These are phyloP conservation scores for Taphrina deformans DNA, from an alignment of 1,139 yeast species.

Conservation along the genomic window DNA sequence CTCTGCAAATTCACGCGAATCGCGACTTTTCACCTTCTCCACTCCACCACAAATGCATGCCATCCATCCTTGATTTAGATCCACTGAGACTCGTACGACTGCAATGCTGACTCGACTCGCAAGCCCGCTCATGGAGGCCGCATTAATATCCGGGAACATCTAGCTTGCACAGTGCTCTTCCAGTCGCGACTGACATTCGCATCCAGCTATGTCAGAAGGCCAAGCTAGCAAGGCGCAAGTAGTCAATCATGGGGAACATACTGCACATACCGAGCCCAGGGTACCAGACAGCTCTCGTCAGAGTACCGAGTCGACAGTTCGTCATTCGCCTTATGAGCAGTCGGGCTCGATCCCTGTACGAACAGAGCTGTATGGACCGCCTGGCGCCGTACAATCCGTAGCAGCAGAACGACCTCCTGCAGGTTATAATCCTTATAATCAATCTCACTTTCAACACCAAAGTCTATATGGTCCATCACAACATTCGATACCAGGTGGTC, in stretches of 20 bases:
- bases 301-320: neutral
- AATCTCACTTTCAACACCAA: neutral
- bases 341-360: neutral
- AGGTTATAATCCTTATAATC: neutral
- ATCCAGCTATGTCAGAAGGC: neutral
- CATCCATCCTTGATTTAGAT: no score
- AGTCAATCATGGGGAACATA: neutral
- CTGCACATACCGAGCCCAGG: neutral
- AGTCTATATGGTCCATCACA: neutral
- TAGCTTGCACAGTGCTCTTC: no score
- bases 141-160: no score
- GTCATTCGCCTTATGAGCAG: neutral
- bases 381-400: neutral
- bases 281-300: neutral
- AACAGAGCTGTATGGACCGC: neutral
- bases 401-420: neutral
- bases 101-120: no score
- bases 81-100: no score
- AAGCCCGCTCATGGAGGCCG: no score
- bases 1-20: neutral
- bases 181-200: no score
- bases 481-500: neutral
- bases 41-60: neutral
- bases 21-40: neutral
- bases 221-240: neutral